Percentiles rank a stretch among this genome's conserved stretches.
Conservation (phyloP, 768 basidiomycete genomes). For the Sutorius australiensis region DNA sequence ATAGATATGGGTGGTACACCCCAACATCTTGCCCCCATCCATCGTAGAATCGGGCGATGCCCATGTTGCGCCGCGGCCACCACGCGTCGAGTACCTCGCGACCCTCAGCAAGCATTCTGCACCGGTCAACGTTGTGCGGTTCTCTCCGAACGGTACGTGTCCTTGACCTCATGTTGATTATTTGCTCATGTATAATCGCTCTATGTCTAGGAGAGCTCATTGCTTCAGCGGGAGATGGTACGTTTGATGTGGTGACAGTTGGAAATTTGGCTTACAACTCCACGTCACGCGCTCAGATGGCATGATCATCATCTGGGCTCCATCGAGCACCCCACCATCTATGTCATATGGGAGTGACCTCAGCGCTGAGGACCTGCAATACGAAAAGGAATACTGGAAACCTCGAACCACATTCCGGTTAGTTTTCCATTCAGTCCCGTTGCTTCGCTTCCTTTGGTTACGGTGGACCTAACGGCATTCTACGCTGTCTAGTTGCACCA, state of each 20-base stretch:
- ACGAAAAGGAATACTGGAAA: slow-evolving; percentile 96
- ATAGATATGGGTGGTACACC: slow-evolving; percentile 93
- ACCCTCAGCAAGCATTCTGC: slow-evolving; percentile 91
- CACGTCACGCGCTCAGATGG: slow-evolving; percentile 58
- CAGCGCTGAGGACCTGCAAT: slow-evolving; percentile 70
- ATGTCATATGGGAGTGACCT: slow-evolving; percentile 81
- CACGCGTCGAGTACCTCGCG: slow-evolving; percentile 95
- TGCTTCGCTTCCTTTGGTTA: not conserved
- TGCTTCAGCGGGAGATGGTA: slow-evolving; percentile 97
- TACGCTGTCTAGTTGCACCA: slow-evolving; percentile 63
- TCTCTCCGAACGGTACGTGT: slow-evolving; percentile 83
- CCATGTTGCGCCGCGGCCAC: slow-evolving; percentile 46
- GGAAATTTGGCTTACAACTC: not conserved
- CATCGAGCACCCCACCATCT: slow-evolving; percentile 65
- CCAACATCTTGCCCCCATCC: slow-evolving; percentile 73
- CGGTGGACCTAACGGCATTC: slow-evolving; percentile 2
- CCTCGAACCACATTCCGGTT: slow-evolving; percentile 81
- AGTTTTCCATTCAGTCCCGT: slow-evolving; percentile 16
- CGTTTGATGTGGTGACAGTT: slow-evolving; percentile 24
- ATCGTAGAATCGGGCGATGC: slow-evolving; percentile 39
- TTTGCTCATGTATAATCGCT: slow-evolving; percentile 1
- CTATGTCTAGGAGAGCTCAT: slow-evolving; percentile 69
- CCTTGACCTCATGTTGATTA: not conserved
- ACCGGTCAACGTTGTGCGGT: slow-evolving; percentile 94
- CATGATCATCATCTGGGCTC: slow-evolving; percentile 96